A percentile compares a stretch with the other conserved stretches of the same genome.
phyloP scores from a whole-genome alignment of 495 filamentous ascomycete species.

The Hypoxylon subgilvum region DNA sequence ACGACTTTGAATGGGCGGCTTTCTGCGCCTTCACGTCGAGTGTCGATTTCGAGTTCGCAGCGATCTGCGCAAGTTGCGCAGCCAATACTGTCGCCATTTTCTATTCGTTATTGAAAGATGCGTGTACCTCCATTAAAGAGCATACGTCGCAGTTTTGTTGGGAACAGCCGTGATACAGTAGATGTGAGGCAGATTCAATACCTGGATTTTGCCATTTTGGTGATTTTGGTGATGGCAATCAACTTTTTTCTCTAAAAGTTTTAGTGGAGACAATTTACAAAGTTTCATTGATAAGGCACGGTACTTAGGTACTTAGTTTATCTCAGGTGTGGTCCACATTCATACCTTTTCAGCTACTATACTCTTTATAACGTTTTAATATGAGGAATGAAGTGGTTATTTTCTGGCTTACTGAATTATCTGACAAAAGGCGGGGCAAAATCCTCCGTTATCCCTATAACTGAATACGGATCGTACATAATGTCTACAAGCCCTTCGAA shows the following conservation, averaged over 20 bases:
- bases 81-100: slow-evolving; percentile 80
- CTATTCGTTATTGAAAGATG: neutral
- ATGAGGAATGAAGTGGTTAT: too few species aligned
- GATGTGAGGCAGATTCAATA: neutral
- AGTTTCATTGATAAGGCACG: too few species aligned
- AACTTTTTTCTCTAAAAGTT: slow-evolving; percentile 36
- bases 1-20: slow-evolving; percentile 83
- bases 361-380: too few species aligned
- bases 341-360: too few species aligned
- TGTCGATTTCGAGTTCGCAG: slow-evolving; percentile 74
- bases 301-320: too few species aligned
- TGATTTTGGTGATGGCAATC: slow-evolving; percentile 22
- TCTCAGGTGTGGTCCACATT: too few species aligned
- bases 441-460: too few species aligned
- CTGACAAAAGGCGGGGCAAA: too few species aligned
- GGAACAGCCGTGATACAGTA: neutral
- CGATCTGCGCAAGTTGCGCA: slow-evolving; percentile 80
- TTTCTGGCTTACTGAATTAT: too few species aligned
- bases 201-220: neutral
- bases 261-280: slow-evolving; percentile 37
- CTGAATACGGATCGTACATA: too few species aligned
- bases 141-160: neutral
- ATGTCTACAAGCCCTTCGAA: too few species aligned
- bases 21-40: slow-evolving; percentile 91
- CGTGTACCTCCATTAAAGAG: slow-evolving; percentile 25